A percentile compares a stretch with the other conserved stretches of the same genome.
Conservation (phyloP, 1,284 basidiomycete genomes). For the Ceratobasidium sp. region DNA sequence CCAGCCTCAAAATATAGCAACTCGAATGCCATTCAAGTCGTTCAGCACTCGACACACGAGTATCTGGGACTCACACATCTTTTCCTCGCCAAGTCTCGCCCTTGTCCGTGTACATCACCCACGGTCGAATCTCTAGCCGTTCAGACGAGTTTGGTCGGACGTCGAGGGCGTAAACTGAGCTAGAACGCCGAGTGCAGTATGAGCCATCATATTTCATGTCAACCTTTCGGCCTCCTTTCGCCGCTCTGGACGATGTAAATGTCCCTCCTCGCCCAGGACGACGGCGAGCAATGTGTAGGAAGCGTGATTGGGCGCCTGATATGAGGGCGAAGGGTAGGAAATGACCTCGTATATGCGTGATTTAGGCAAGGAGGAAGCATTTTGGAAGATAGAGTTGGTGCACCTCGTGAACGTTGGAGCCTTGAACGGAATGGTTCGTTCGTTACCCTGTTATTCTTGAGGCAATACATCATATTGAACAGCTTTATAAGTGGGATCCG, state of each 20-base stretch:
- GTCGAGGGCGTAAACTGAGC: not conserved
- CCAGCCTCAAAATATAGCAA: not conserved
- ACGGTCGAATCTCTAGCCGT: not conserved
- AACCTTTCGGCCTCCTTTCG: constrained; percentile 24
- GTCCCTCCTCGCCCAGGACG: constrained; percentile 5
- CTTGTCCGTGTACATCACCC: not conserved
- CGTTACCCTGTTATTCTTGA: not conserved
- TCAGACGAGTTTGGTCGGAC: not conserved
- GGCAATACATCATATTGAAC: not conserved
- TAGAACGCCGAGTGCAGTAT: not conserved
- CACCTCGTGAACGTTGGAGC: not conserved
- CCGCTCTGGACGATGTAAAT: constrained; percentile 13
- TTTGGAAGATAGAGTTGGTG: not conserved
- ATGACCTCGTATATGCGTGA: constrained; percentile 2
- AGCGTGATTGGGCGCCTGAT: constrained; percentile 38
- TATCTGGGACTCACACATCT: not conserved
- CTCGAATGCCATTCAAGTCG: not conserved
- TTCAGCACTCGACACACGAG: not conserved
- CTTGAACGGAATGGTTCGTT: not conserved
- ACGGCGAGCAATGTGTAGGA: constrained; percentile 9
- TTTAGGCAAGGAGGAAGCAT: not conserved
- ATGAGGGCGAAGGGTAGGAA: constrained; percentile 3
- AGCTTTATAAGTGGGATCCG: not conserved
- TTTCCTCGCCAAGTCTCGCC: not conserved
- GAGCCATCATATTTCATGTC: constrained; percentile 16